Percentiles rank a stretch among this genome's conserved stretches.
phyloP scores from a whole-genome alignment of 345 rosid genomes.

The Aurinia saxatilis region DNA sequence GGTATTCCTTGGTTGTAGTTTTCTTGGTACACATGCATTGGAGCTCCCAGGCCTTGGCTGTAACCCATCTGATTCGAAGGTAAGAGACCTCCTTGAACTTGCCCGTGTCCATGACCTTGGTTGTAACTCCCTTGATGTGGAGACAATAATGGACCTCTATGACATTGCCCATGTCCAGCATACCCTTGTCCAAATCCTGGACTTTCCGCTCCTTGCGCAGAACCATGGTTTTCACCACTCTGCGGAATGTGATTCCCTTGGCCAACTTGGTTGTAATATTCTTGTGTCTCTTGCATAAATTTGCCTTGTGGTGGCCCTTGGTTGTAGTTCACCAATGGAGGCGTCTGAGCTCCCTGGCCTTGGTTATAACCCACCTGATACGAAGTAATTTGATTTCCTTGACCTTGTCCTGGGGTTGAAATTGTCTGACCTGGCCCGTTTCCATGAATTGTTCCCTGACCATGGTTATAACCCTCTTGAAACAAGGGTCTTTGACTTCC shows the following conservation, averaged over 20 bases:
- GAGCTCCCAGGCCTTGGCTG: constrained; percentile 40
- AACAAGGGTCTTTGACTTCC: background rate
- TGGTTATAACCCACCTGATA: constrained; percentile 36
- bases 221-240: constrained; percentile 1
- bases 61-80: constrained; percentile 33
- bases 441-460: background rate
- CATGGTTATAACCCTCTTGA: background rate
- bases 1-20: constrained; percentile 27
- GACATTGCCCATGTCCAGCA: constrained; percentile 21
- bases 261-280: constrained; percentile 32
- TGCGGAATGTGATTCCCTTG: constrained; percentile 23
- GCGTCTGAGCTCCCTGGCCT: constrained; percentile 36
- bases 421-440: background rate
- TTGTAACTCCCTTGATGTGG: constrained; percentile 31
- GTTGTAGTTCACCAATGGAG: constrained; percentile 28
- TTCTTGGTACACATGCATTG: constrained; percentile 26
- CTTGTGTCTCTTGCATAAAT: constrained; percentile 13
- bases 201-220: constrained; percentile 4
- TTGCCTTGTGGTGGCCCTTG: constrained; percentile 13
- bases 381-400: constrained; percentile 30
- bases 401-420: constrained; percentile 15
- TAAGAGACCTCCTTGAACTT: constrained; percentile 28
- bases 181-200: background rate
- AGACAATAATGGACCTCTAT: constrained; percentile 6
- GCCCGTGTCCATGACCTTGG: constrained; percentile 15